These are phyloP conservation scores for Trichosporon sp. DNA, from an alignment of 1,284 basidiomycete genomes.

Conservation along the genomic window DNA sequence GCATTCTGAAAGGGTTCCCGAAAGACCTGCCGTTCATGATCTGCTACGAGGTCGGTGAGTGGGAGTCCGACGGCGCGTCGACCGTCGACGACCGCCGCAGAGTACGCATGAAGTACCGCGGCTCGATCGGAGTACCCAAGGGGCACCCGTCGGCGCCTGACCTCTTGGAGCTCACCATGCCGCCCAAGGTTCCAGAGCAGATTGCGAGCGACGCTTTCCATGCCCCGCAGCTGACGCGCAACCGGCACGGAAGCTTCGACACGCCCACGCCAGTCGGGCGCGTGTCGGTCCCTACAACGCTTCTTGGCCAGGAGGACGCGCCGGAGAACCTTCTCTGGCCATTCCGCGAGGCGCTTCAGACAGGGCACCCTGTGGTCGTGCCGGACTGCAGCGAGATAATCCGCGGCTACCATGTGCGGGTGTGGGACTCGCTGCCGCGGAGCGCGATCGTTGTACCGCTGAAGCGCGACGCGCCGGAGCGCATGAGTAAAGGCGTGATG, in stretches of 20 bases:
- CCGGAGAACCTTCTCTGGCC: slow-evolving; percentile 42
- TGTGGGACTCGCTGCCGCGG: slow-evolving; percentile 53
- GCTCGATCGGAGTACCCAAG: slow-evolving; percentile 45
- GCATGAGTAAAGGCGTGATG: slow-evolving; percentile 47
- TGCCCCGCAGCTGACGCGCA: background rate
- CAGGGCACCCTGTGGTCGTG: slow-evolving; percentile 44
- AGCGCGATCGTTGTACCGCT: slow-evolving; percentile 56
- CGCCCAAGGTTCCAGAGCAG: slow-evolving; percentile 27
- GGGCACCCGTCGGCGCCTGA: slow-evolving; percentile 41
- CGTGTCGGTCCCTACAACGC: background rate
- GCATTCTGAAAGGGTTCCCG: slow-evolving; percentile 29
- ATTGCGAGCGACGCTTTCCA: slow-evolving; percentile 37
- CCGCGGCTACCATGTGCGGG: slow-evolving; percentile 45
- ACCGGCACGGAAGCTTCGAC: background rate
- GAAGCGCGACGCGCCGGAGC: slow-evolving; percentile 49
- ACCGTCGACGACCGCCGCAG: background rate
- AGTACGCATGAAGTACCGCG: background rate
- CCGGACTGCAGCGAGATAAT: slow-evolving; percentile 44
- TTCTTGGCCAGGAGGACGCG: slow-evolving; percentile 9
- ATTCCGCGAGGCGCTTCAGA: slow-evolving; percentile 45
- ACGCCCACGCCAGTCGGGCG: background rate
- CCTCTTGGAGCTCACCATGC: slow-evolving; percentile 22
- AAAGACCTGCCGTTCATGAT: slow-evolving; percentile 38
- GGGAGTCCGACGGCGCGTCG: background rate
- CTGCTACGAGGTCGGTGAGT: slow-evolving; percentile 49